Conservation (phyloP, 257 asterid genomes). For the Buddleja alternifolia region DNA sequence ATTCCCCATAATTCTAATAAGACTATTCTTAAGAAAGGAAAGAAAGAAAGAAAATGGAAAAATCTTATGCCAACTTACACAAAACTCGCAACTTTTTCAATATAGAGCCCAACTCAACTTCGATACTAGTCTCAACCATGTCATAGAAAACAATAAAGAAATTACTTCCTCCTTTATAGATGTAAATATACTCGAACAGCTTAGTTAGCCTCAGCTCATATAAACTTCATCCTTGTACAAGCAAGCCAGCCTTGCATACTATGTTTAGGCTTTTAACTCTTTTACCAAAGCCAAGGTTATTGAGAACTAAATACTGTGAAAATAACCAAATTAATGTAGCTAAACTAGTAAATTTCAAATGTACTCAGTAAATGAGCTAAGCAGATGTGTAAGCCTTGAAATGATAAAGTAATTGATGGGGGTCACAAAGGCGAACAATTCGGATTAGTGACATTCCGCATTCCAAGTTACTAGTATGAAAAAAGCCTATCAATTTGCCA, state of each 20-base stretch:
- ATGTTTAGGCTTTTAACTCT: background rate
- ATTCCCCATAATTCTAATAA: background rate
- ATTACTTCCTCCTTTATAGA: background rate
- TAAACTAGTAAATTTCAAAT: background rate
- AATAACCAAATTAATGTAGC: background rate
- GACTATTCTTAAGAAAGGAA: background rate
- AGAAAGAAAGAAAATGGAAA: background rate
- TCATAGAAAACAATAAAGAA: background rate
- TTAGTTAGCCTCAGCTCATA: background rate
- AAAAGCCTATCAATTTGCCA: conserved; percentile 1
- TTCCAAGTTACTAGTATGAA: background rate
- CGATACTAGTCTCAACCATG: background rate
- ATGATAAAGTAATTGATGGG: background rate
- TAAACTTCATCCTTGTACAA: background rate
- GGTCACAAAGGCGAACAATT: background rate
- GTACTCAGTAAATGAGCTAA: background rate
- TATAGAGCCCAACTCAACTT: background rate
- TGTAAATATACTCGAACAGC: background rate
- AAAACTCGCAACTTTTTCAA: background rate
- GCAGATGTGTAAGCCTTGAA: too few relatives aligned
- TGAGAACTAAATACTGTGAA: background rate
- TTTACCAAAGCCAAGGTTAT: background rate
- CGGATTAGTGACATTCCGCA: background rate
- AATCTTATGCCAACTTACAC: background rate
- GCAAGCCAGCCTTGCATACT: background rate